phyloP scores from a whole-genome alignment of 768 basidiomycete genomes.

The Termitomyces eurrhizus region DNA sequence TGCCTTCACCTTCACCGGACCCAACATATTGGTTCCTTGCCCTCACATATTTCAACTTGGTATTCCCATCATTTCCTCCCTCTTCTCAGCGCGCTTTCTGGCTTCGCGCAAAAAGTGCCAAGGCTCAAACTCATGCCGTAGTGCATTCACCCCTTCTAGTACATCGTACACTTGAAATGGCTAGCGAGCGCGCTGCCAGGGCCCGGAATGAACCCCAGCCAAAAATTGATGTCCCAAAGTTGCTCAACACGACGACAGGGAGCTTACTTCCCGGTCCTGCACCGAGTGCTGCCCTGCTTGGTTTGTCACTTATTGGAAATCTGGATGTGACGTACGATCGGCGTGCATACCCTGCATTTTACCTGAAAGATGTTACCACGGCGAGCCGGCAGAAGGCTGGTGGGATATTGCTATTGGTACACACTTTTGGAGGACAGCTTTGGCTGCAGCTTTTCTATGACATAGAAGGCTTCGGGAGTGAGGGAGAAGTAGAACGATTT shows the following conservation, averaged over 20 bases:
- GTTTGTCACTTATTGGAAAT: conserved; percentile 66
- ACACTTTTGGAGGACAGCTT: conserved; percentile 55
- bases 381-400: conserved; percentile 60
- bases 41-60: conserved; percentile 61
- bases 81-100: conserved; percentile 44
- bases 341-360: conserved; percentile 36
- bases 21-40: conserved; percentile 60
- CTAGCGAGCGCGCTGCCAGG: conserved; percentile 40
- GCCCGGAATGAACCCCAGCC: conserved; percentile 12
- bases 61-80: conserved; percentile 59
- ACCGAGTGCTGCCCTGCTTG: conserved; percentile 38
- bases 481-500: conserved; percentile 21
- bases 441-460: conserved; percentile 42
- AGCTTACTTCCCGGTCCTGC: conserved; percentile 16
- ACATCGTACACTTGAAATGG: conserved; percentile 47
- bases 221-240: background rate
- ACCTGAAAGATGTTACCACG: conserved; percentile 58
- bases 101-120: conserved; percentile 52
- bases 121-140: conserved; percentile 44
- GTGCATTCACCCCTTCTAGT: conserved; percentile 50
- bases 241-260: conserved; percentile 8
- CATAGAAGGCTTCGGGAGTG: conserved; percentile 23
- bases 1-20: conserved; percentile 22
- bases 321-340: conserved; percentile 62
- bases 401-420: conserved; percentile 58